Percentiles rank a stretch among this genome's conserved stretches.
Evolutionary conservation across 2,329 filamentous ascomycete genomes (phyloP).

Genomic region (Aspergillus fumigatus): DNA sequence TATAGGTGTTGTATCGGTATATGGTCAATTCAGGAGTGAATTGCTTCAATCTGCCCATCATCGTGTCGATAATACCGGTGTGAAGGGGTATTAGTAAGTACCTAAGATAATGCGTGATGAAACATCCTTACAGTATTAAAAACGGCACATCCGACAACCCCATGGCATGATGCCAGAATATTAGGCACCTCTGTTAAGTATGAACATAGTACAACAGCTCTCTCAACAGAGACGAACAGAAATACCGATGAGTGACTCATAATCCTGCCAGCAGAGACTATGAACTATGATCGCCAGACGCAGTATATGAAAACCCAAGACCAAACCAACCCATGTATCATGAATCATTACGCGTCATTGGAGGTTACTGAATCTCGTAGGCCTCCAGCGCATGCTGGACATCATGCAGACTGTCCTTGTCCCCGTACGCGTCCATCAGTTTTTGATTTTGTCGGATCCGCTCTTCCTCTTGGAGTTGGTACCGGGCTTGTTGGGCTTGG

Average conservation of each 20-base stretch:
- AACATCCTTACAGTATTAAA: too few species aligned
- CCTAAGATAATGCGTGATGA: too few species aligned
- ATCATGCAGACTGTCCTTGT: slow-evolving; percentile 40
- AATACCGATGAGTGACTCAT: background rate
- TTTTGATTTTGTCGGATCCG: slow-evolving; percentile 34
- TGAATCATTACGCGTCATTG: background rate
- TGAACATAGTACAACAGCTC: too few species aligned
- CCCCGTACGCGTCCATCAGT: slow-evolving; percentile 46
- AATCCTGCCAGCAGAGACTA: background rate
- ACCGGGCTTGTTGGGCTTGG: background rate
- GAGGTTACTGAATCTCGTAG: slow-evolving; percentile 37
- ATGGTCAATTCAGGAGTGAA: too few species aligned
- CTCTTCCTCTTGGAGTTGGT: slow-evolving; percentile 25
- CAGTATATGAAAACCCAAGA: background rate
- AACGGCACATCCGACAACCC: too few species aligned
- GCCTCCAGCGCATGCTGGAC: slow-evolving; percentile 42
- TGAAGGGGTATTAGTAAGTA: too few species aligned
- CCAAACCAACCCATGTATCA: background rate
- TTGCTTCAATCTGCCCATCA: too few species aligned
- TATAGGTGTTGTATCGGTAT: too few species aligned
- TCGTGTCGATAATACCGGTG: too few species aligned
- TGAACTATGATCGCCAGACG: background rate
- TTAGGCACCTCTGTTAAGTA: too few species aligned
- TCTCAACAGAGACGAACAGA: too few species aligned
- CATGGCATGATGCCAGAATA: too few species aligned